phyloP scores from a whole-genome alignment of 192 early-diverging fungal species.

The Haplosporangium gracile region DNA sequence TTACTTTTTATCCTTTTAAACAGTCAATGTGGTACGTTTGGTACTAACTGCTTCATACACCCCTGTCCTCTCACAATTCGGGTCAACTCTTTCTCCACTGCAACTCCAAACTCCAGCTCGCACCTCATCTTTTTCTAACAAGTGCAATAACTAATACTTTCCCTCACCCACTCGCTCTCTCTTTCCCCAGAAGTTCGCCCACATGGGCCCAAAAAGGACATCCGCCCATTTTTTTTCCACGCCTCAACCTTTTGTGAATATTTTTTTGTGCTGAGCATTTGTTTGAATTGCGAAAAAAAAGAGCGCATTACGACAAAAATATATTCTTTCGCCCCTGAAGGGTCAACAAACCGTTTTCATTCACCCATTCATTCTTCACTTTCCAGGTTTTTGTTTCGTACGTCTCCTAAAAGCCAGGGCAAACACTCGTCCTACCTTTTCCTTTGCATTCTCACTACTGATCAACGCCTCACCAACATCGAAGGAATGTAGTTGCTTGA shows the following conservation, averaged over 20 bases:
- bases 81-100: conserved; percentile 8
- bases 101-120: neutral
- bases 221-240: conserved; percentile 5
- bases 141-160: too few relatives aligned
- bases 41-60: neutral
- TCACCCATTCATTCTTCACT: neutral
- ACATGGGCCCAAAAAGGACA: neutral
- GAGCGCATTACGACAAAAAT: neutral
- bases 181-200: neutral
- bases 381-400: neutral
- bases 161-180: neutral
- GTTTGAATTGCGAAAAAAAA: neutral
- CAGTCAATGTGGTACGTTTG: neutral
- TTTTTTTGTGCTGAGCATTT: neutral
- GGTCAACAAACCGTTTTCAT: neutral
- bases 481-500: too few relatives aligned
- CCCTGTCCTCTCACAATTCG: neutral
- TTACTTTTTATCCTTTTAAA: too few relatives aligned
- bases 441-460: too few relatives aligned
- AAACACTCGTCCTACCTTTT: neutral
- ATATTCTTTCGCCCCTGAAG: neutral
- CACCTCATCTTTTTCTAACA: too few relatives aligned
- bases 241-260: neutral
- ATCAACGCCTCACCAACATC: too few relatives aligned
- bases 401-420: neutral